Evolutionary conservation across 768 basidiomycete genomes (phyloP), one percentile per base, ranked within the genome.

Genomic region (Mycena rosella): DNA sequence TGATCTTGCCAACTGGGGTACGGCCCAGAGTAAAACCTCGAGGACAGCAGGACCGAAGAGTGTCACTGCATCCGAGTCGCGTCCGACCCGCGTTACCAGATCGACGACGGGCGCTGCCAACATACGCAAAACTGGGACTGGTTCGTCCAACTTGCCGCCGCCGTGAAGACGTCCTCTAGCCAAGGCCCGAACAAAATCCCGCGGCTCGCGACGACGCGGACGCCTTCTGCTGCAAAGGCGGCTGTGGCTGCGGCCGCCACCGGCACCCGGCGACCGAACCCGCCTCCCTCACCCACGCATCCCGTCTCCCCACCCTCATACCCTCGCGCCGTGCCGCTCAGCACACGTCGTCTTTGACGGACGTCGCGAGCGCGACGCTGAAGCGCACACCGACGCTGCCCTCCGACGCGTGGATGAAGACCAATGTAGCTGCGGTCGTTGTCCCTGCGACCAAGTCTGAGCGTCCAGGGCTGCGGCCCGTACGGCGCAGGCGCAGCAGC

Each of bases 401-500:
- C 2, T 81, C 85, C 11, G 86, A 90, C 77, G 86, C 90, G 4
- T 95, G 94, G 94, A 92, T 95, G 82, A 91, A 87, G 69, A 88
- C 88, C 44, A 90, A 91, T 74, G 84, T 84, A 1, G 85, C 84
- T 60, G 87, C 89, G 4, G 89, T 94, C 38, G 91, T 95, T 44
- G 87, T 89, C 17, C 89, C 92, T 22, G 87, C 86, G 18, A 87
- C 89, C 42, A 95, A 92, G 77, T 85, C 89, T 1, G 90, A 87
- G 69, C 88, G 93, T 42, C 94, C 94, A 10, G 89, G 90, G 2
- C 80, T 94, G 67, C 85, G 94, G 58, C 91, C 83, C 47, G 87
- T 94, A 55, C 85, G 93, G 70, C 86, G 93, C 68, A 82, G 94
- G 74, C 84, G 94, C 65, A 95, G 94, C 75, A 96, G 95, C 73